phyloP scores from a whole-genome alignment of 768 basidiomycete species.

The Tricholoma hemisulphureum region DNA sequence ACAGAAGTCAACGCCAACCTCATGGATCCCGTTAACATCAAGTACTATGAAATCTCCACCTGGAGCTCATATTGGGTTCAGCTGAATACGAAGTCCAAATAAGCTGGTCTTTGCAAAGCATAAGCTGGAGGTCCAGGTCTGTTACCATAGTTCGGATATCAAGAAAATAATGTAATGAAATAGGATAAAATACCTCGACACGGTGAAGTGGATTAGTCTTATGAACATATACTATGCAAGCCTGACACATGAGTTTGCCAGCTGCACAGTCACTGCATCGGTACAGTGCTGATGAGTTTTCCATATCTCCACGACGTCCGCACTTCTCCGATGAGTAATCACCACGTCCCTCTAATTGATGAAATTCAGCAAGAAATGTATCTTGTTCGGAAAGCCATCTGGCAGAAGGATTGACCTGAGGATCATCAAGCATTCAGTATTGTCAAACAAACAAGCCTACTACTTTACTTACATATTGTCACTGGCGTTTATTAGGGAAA shows the following conservation, averaged over 20 bases:
- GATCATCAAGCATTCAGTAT: background rate
- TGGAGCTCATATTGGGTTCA: background rate
- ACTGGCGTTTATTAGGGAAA: background rate
- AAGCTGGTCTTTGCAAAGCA: conserved; percentile 6
- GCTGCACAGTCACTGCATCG: conserved; percentile 1
- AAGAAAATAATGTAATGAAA: background rate
- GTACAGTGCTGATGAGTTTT: background rate
- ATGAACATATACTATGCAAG: background rate
- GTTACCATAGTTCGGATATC: background rate
- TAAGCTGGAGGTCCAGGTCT: conserved; percentile 1
- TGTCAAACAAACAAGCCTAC: background rate
- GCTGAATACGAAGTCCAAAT: conserved; percentile 8
- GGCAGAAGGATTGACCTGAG: background rate
- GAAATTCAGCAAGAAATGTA: conserved; percentile 1
- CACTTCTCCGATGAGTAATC: background rate
- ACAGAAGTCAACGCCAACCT: conserved; percentile 8
- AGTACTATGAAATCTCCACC: background rate
- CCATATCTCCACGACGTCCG: background rate
- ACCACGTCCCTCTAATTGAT: conserved; percentile 5
- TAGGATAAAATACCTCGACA: background rate
- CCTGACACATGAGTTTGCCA: background rate
- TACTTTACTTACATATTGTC: background rate
- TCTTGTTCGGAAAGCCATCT: conserved; percentile 3
- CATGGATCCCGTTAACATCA: background rate
- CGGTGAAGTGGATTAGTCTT: background rate